A percentile compares a stretch with the other conserved stretches of the same genome.
Evolutionary conservation across 108 stramenopile genomes (phyloP).

Genomic region (Fragilaria radians): DNA sequence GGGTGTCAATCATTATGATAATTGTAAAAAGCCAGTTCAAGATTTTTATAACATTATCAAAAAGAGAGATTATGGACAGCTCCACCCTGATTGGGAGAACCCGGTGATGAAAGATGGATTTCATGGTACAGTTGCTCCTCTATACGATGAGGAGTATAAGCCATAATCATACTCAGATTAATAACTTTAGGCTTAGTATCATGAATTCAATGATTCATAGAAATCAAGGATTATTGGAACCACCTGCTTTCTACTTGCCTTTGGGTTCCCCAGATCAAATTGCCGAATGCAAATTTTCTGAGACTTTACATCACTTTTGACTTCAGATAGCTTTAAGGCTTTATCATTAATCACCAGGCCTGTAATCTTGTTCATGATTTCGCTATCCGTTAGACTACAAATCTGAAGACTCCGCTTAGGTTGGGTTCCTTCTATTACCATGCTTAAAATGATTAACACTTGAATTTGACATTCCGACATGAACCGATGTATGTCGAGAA

Average conservation of each 20-base stretch:
- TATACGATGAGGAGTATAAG: no score
- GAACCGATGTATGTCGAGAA: slow-evolving; percentile 17
- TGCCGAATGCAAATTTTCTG: slow-evolving; percentile 20
- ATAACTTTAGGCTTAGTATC: no score
- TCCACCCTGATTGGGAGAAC: slow-evolving; percentile 71
- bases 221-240: slow-evolving; percentile 56
- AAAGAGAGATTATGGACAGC: slow-evolving; percentile 75
- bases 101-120: slow-evolving; percentile 58
- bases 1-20: slow-evolving; percentile 85
- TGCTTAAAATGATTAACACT: slow-evolving; percentile 13
- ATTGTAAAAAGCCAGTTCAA: slow-evolving; percentile 66
- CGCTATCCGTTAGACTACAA: no score
- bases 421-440: slow-evolving; percentile 8
- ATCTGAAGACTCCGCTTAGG: slow-evolving; percentile 4
- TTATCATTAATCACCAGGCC: no score
- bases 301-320: no score
- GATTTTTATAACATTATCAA: slow-evolving; percentile 58
- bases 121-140: no score
- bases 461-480: slow-evolving; percentile 28
- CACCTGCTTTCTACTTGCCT: slow-evolving; percentile 71
- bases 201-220: slow-evolving; percentile 7
- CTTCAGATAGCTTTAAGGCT: no score
- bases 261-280: slow-evolving; percentile 55
- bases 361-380: no score
- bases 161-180: no score